These are phyloP conservation scores for Zelopaecilomyces penicillatus DNA, from an alignment of 2,329 filamentous ascomycete species.

Conservation along the genomic window DNA sequence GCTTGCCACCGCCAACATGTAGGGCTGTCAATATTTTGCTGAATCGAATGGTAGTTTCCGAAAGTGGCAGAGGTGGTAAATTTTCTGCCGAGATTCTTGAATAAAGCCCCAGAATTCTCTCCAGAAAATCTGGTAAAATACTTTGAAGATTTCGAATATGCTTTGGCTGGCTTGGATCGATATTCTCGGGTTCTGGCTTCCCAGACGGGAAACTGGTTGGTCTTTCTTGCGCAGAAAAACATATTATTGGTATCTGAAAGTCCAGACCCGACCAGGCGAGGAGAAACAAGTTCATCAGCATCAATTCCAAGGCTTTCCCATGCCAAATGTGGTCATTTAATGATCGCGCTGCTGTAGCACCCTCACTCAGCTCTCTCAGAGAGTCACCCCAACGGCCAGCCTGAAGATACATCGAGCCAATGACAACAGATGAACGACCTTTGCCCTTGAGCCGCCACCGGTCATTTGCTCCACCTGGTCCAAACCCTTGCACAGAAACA, in stretches of 20 bases:
- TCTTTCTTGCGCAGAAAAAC: conserved; percentile 41
- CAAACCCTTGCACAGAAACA: conserved; percentile 64
- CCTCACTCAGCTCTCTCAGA: conserved; percentile 72
- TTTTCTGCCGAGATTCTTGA: conserved; percentile 61
- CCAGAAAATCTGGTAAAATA: conserved; percentile 64
- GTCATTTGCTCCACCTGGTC: conserved; percentile 62
- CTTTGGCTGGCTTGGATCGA: conserved; percentile 39
- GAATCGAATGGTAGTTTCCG: conserved; percentile 66
- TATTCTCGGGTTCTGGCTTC: conserved; percentile 20
- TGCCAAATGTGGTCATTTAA: conserved; percentile 95
- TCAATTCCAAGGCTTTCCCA: conserved; percentile 85
- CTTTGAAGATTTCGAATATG: conserved; percentile 46
- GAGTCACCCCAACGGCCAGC: conserved; percentile 88
- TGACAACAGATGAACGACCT: conserved; percentile 67
- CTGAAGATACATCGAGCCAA: conserved; percentile 80
- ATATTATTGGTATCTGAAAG: conserved; percentile 63
- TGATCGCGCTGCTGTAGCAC: conserved; percentile 65
- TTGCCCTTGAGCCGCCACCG: conserved; percentile 73
- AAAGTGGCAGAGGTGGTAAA: conserved; percentile 61
- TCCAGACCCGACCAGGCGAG: conserved; percentile 77
- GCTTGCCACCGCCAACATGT: conserved; percentile 54
- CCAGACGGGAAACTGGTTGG: conserved; percentile 25
- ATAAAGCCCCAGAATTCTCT: conserved; percentile 67
- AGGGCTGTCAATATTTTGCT: conserved; percentile 61
- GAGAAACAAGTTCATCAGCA: conserved; percentile 73